These are phyloP conservation scores for Aspergillus niger DNA, from an alignment of 2,329 filamentous ascomycete genomes.

Conservation along the genomic window DNA sequence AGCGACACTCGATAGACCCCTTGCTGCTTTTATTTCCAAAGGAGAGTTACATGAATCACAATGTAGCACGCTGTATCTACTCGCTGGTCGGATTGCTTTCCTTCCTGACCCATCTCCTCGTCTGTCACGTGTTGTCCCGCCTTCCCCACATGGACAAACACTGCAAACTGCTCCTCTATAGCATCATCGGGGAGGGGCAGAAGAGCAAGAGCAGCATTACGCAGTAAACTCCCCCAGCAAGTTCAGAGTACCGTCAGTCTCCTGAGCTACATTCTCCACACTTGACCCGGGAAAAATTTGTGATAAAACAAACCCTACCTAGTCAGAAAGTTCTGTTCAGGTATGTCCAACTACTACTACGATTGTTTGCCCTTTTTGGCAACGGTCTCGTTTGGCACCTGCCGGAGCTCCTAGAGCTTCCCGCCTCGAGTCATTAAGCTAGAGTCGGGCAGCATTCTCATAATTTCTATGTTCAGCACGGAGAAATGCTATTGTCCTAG, in stretches of 20 bases:
- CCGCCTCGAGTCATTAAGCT: not conserved
- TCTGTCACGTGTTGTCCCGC: conserved; percentile 7
- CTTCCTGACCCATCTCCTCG: not conserved
- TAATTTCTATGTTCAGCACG: not conserved
- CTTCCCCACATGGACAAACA: conserved; percentile 23
- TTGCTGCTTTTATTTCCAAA: not conserved
- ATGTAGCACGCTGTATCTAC: no score
- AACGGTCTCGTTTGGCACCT: not conserved
- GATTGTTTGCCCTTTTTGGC: not conserved
- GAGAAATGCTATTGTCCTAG: not conserved
- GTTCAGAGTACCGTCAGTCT: not conserved
- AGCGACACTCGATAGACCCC: no score
- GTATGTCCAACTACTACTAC: not conserved
- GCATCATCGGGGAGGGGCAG: conserved; percentile 23
- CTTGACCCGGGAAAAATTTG: not conserved
- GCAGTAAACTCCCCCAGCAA: not conserved
- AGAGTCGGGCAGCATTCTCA: not conserved
- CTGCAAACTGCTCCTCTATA: conserved; percentile 25
- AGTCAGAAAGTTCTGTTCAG: not conserved
- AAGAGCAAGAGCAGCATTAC: conserved; percentile 5
- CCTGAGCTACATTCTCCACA: not conserved
- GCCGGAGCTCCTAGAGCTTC: not conserved
- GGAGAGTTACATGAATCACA: not conserved
- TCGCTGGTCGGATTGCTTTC: not conserved
- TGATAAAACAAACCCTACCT: not conserved